Evolutionary conservation across 2,329 filamentous ascomycete species (phyloP), one percentile per base, ranked within the genome.

Genomic region (Apiospora saccharicola): DNA sequence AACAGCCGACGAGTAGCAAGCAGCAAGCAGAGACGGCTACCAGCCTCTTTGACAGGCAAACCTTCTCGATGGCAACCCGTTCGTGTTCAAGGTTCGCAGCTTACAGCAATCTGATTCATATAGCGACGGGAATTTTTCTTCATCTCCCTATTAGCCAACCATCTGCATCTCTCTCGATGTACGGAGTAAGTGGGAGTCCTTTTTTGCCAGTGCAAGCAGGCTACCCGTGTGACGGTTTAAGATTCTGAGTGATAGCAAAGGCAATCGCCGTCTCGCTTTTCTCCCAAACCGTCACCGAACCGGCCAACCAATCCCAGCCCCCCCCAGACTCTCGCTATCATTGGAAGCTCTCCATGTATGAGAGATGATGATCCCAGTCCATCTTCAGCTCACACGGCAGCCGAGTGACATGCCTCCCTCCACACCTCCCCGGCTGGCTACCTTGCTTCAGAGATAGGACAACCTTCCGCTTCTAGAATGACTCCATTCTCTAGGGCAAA

Each of bases 391-490:
- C 30, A 12, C 30, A 61, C 30, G 30, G 53, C 26, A 22, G 53
- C 57, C 37, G 57, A 37, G 34, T 41, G 7, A 6, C 57, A 41
- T 47, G 13, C 72, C 72, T 71, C 69, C 69, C 72, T 67, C 57
- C 70, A 61, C n/a, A 67, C 49, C 19, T 46, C 41, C n/a, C 67
- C 67, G 67, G 67, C 46, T 30, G 67, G 67, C 41, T 43, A 68
- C 68, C 64, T 51, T 53, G 73, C 68, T 10, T 72, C 53, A 75
- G 74, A 74, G 75, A 77, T 77, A 76, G 74, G 77, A 68, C 71
- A 75, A 77, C 79, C 79, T 80, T 80, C 79, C 79, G 69, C 73
- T 78, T 79, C 75, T 74, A 79, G 79, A 78, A 79, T 72, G 73
- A 67, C 74, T 76, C 77, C 77, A 76, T 75, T 72, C 71, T 71